Evolutionary conservation across 768 basidiomycete genomes (phyloP), one percentile per base, ranked within the genome.

Genomic region (Boletus rufocinnamomeus): DNA sequence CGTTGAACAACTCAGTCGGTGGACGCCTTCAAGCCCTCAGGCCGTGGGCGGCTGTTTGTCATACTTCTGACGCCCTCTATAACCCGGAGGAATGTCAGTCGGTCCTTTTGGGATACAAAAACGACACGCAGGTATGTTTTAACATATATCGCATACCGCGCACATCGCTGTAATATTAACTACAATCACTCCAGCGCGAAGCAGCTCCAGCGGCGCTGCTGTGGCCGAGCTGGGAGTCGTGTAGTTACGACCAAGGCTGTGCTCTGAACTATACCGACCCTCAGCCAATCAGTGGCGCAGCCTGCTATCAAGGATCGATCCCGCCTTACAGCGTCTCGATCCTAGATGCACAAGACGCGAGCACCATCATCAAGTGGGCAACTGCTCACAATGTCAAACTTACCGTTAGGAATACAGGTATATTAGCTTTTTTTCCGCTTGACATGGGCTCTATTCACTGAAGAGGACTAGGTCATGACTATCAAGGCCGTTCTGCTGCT

Each of bases 211-310:
- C 66, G 0, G 66, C 68, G 4, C 61, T 70, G 8, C 44, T 69
- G 17, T 69, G 61, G 68, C 0, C 56, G 16, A 69, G 70, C 54
- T 70, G 63, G 63, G 68, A 70, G 46, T 34, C 61, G 3, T 69
- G 68, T 34, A 47, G 56, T 17, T 70, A 58, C 13, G 50, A 13
- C 5, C 40, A 60, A 32, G 68, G 60, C 2, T 69, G 68, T 27
- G 49, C 60, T n/a, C 32, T 70, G 23, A 60, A 70, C 32, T 63
- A 60, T 35, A 34, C 28, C 27, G 23, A 65, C 23, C 68, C 68
- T 27, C 66, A 68, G 19, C 49, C 53, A 5, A 37, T 67, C 6
- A 50, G 23, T 9, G 50, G 49, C 6, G 43, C 49, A 6, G 37
- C 34, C 4, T 69, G 68, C 35, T 27, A 56, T 38, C 68, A 69